phyloP scores from a whole-genome alignment of 768 basidiomycete genomes.

The Cystoderma amianthinum region DNA sequence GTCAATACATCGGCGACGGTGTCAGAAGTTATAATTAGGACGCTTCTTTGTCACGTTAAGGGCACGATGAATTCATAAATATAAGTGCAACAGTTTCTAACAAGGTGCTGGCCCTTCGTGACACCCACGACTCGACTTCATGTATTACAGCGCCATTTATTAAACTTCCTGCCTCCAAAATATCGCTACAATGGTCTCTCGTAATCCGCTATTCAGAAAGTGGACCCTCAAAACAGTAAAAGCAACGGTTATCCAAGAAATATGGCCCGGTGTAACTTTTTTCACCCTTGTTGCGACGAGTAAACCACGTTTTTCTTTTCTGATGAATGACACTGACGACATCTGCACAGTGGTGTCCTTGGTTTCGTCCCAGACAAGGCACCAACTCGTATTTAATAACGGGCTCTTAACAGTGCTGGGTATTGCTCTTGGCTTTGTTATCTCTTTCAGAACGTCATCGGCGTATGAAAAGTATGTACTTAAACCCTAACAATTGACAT shows the following conservation, averaged over 20 bases:
- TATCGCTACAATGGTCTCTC: constrained; percentile 22
- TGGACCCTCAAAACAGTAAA: constrained; percentile 35
- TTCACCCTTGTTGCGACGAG: constrained; percentile 44
- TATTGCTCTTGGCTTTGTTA: constrained; percentile 54
- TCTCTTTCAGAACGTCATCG: constrained; percentile 56
- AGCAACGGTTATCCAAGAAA: constrained; percentile 45
- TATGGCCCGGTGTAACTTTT: constrained; percentile 46
- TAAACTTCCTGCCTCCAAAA: neutral
- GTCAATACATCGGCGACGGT: too few relatives aligned
- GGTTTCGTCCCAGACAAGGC: constrained; percentile 34
- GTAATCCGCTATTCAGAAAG: constrained; percentile 26
- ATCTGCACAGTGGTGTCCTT: constrained; percentile 36
- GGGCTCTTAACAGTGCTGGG: constrained; percentile 50
- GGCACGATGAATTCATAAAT: too few relatives aligned
- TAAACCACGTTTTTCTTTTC: constrained; percentile 13
- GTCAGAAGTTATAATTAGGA: too few relatives aligned
- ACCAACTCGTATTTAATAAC: constrained; percentile 36
- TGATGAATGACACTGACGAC: too few relatives aligned
- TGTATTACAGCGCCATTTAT: neutral
- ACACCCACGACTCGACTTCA: neutral
- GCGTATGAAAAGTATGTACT: constrained; percentile 46
- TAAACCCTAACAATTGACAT: neutral
- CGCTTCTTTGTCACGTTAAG: neutral
- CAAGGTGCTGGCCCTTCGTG: neutral
- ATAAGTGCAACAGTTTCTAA: too few relatives aligned